Evolutionary conservation across 257 asterid genomes (phyloP).

Genomic region (Nicotiana otophora): DNA sequence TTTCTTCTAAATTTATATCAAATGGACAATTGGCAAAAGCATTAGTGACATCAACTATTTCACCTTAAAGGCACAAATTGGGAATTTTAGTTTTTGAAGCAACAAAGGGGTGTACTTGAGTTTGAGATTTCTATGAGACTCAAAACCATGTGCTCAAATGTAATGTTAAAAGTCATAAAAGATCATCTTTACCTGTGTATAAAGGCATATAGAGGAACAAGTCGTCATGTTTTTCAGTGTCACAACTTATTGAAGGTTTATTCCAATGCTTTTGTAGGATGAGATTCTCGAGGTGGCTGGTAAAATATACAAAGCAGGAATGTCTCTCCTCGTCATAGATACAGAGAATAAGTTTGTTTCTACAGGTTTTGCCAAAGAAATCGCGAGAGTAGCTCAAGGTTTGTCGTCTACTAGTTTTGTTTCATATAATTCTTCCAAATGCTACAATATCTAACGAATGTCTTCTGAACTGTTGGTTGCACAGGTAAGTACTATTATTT

Average conservation of each 20-base stretch:
- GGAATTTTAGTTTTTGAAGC: not conserved
- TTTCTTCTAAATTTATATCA: not conserved
- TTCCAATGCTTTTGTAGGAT: slow-evolving; percentile 37
- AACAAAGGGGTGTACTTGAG: not conserved
- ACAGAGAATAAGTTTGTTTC: slow-evolving; percentile 81
- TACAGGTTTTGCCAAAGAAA: slow-evolving; percentile 96
- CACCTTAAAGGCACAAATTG: not conserved
- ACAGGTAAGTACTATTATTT: slow-evolving; percentile 94
- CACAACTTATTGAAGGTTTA: not conserved
- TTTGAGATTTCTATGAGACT: not conserved
- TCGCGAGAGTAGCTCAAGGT: slow-evolving; percentile 98
- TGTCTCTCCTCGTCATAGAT: slow-evolving; percentile 43
- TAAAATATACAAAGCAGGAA: slow-evolving; percentile 85
- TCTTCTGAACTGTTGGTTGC: not conserved
- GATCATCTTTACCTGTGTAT: not conserved
- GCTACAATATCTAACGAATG: not conserved
- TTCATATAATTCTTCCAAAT: not conserved
- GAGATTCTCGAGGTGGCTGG: slow-evolving; percentile 96
- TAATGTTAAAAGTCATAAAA: not conserved
- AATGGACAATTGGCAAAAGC: not conserved
- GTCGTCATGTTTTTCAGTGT: not conserved
- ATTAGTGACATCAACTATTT: not conserved
- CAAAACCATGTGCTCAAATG: not conserved
- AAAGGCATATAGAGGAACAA: not conserved
- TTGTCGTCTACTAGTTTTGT: not conserved